Percentiles rank a stretch among this genome's conserved stretches.
Evolutionary conservation across 148 eudicot genomes (phyloP).

Genomic region (Suaeda aralocaspica): DNA sequence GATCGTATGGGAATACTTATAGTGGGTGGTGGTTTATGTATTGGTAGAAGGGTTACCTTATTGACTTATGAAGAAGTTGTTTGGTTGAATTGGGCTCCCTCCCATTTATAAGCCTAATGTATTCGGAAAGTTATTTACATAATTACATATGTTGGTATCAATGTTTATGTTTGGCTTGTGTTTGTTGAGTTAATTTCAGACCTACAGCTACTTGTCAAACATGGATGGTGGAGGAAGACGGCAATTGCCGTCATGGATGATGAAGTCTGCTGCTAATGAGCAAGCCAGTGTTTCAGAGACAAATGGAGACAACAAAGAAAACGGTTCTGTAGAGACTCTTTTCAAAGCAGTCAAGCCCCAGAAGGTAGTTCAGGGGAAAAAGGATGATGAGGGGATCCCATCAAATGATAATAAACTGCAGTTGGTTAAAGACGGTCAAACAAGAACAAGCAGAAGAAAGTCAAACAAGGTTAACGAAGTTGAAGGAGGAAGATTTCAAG

Average conservation of each 20-base stretch:
- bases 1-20: too few relatives aligned
- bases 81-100: too few relatives aligned
- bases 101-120: too few relatives aligned
- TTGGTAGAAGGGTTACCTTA: too few relatives aligned
- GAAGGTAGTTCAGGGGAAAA: slow-evolving; percentile 14
- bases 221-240: slow-evolving; percentile 38
- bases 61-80: too few relatives aligned
- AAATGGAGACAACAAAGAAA: slow-evolving; percentile 20
- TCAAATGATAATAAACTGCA: slow-evolving; percentile 19
- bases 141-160: background rate
- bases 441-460: slow-evolving; percentile 34
- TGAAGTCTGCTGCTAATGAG: slow-evolving; percentile 34
- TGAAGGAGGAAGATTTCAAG: slow-evolving; percentile 3
- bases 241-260: slow-evolving; percentile 72
- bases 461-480: slow-evolving; percentile 20
- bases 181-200: background rate
- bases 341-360: slow-evolving; percentile 18
- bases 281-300: slow-evolving; percentile 26
- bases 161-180: slow-evolving; percentile 4
- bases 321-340: slow-evolving; percentile 21
- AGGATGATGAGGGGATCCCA: slow-evolving; percentile 14
- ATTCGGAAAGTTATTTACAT: background rate
- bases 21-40: too few relatives aligned
- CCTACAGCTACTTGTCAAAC: background rate
- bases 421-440: slow-evolving; percentile 27